Evolutionary conservation across 2,329 filamentous ascomycete genomes (phyloP).

Genomic region (Fusarium temperatum): DNA sequence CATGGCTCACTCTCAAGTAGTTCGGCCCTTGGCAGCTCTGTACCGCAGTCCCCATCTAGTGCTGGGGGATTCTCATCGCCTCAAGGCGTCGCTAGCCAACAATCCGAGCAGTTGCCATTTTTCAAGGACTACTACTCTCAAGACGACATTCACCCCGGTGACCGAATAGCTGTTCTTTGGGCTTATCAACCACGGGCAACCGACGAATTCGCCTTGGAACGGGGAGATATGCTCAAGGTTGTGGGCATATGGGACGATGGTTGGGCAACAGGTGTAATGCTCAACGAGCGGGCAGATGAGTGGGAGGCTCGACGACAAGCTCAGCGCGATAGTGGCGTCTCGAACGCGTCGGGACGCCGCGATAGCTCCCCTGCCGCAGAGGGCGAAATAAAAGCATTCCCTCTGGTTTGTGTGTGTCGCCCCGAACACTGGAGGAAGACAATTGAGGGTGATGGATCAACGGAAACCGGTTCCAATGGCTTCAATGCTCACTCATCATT

Average conservation of each 20-base stretch:
- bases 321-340: constrained; percentile 93
- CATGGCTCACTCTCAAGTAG: constrained; percentile 90
- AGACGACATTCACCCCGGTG: constrained; percentile 92
- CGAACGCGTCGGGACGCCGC: constrained; percentile 74
- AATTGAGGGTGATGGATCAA: constrained; percentile 86
- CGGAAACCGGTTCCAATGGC: constrained; percentile 66
- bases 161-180: constrained; percentile 92
- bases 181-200: constrained; percentile 93
- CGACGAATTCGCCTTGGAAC: constrained; percentile 92
- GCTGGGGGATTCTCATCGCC: constrained; percentile 83
- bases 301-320: constrained; percentile 81
- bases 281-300: constrained; percentile 85
- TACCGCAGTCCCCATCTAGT: constrained; percentile 78
- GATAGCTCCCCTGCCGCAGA: constrained; percentile 68
- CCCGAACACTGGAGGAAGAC: constrained; percentile 97
- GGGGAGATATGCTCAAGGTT: constrained; percentile 97
- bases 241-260: constrained; percentile 99
- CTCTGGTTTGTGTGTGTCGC: constrained; percentile 92
- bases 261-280: constrained; percentile 92
- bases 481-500: constrained; percentile 37
- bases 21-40: constrained; percentile 76
- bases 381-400: constrained; percentile 97
- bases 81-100: constrained; percentile 82
- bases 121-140: constrained; percentile 99
- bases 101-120: constrained; percentile 93